phyloP scores from a whole-genome alignment of 106 monocot species.

The Dendrobium huoshanense region DNA sequence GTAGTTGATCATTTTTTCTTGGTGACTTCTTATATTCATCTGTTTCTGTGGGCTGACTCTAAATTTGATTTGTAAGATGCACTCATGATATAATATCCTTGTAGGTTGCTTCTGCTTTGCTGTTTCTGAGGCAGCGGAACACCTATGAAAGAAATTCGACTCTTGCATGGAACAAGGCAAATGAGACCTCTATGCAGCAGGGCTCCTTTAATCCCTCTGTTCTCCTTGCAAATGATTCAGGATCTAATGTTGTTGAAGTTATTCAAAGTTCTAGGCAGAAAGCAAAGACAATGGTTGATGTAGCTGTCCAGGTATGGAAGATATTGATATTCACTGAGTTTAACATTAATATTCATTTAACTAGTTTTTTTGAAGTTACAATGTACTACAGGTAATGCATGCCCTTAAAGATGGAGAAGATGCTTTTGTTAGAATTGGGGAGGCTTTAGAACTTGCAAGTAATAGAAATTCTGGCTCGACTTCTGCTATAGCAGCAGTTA shows the following conservation, averaged over 20 bases:
- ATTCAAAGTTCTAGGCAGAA: constrained; percentile 60
- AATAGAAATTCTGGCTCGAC: constrained; percentile 35
- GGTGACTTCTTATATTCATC: neutral
- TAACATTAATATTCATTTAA: neutral
- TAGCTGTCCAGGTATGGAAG: constrained; percentile 55
- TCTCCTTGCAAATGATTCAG: constrained; percentile 42
- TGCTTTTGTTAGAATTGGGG: constrained; percentile 53
- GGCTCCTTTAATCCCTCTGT: constrained; percentile 31
- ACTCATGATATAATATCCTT: neutral
- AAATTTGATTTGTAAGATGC: neutral
- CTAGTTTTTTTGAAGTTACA: neutral
- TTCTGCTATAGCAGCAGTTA: constrained; percentile 26
- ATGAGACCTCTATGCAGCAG: constrained; percentile 36
- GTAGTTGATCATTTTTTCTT: constrained; percentile 3
- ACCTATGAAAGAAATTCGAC: constrained; percentile 57
- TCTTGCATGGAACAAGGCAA: constrained; percentile 32
- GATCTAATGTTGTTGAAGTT: constrained; percentile 63
- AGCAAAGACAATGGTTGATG: constrained; percentile 79
- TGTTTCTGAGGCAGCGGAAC: constrained; percentile 76
- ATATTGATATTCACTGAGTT: neutral
- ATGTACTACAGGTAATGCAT: constrained; percentile 41
- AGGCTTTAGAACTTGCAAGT: constrained; percentile 56
- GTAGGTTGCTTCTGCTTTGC: constrained; percentile 74
- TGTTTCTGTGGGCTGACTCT: neutral
- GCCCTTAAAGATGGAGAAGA: constrained; percentile 71